Evolutionary conservation across 2,329 filamentous ascomycete species (phyloP).

Genomic region (Biscogniauxia mediterranea): DNA sequence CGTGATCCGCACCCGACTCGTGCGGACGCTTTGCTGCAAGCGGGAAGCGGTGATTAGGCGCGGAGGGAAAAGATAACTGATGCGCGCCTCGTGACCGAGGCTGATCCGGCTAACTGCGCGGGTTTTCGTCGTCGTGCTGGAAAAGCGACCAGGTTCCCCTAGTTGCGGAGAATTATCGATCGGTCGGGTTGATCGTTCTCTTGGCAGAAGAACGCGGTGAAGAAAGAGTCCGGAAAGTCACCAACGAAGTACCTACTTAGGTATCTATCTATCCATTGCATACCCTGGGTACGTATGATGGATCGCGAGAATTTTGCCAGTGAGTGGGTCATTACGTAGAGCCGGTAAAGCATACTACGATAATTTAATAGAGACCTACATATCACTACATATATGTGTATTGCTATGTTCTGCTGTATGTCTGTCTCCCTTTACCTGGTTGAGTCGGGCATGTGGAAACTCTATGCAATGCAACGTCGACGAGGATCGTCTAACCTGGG

Average conservation of each 20-base stretch:
- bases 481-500: not conserved
- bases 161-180: not conserved
- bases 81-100: not conserved
- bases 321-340: not conserved
- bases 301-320: not conserved
- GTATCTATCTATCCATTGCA: too few species aligned
- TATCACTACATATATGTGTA: not conserved
- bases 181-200: not conserved
- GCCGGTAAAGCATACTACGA: not conserved
- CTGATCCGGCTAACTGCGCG: not conserved
- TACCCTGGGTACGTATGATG: not conserved
- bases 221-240: not conserved
- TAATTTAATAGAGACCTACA: not conserved
- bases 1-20: not conserved
- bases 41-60: not conserved
- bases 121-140: not conserved
- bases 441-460: not conserved
- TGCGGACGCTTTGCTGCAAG: not conserved
- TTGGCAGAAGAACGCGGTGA: not conserved
- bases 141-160: not conserved
- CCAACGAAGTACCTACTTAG: not conserved
- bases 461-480: not conserved
- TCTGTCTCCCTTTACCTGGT: not conserved
- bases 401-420: too few species aligned
- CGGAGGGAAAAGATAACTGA: not conserved